phyloP scores from a whole-genome alignment of 345 rosid genomes.

The Rhodamnia argentea region DNA sequence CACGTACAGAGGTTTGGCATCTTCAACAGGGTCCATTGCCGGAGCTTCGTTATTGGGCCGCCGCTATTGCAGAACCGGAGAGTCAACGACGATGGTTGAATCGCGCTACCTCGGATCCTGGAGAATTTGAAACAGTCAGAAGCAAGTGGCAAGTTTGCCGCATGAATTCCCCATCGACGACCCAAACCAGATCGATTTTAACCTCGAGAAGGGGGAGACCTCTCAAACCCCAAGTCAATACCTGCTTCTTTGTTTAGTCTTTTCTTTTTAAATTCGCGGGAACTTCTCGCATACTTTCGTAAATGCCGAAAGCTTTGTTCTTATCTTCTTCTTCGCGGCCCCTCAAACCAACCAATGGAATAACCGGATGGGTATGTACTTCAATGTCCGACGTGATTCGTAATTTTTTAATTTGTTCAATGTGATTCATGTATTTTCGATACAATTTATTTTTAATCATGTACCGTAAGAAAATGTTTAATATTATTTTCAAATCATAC shows the following conservation, averaged over 20 bases:
- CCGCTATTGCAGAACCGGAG: background rate
- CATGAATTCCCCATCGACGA: accelerated
- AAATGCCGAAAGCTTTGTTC: background rate
- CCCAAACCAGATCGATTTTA: background rate
- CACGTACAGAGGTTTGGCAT: background rate
- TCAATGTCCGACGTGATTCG: no score
- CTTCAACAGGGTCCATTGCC: background rate
- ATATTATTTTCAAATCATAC: no score
- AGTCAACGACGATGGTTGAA: background rate
- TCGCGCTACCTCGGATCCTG: background rate
- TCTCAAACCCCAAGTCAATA: background rate
- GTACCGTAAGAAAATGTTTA: no score
- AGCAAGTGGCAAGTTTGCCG: background rate
- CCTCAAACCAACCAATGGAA: background rate
- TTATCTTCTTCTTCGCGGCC: background rate
- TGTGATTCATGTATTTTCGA: no score
- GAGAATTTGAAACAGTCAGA: background rate
- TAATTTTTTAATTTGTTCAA: no score
- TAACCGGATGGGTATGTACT: no score
- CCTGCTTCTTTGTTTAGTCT: no score
- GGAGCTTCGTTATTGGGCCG: background rate
- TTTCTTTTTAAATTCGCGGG: background rate
- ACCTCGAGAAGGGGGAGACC: no score
- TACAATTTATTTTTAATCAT: no score
- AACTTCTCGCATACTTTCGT: background rate